These are phyloP conservation scores for Waltergamsia citrina DNA, from an alignment of 2,329 filamentous ascomycete genomes.

Conservation along the genomic window DNA sequence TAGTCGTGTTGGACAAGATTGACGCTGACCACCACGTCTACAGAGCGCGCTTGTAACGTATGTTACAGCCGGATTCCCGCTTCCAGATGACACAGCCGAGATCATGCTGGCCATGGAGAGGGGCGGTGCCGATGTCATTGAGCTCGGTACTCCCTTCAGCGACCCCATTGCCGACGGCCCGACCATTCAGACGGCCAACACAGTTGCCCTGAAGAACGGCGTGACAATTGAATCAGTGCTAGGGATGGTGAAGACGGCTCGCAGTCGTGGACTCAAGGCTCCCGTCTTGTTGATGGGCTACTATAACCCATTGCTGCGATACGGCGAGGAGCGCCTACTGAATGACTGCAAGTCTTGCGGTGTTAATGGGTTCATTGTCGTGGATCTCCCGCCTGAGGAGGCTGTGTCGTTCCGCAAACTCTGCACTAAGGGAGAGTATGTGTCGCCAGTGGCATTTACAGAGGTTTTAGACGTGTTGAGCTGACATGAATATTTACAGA, in stretches of 20 bases:
- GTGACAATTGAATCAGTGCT: conserved; percentile 75
- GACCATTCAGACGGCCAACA: conserved; percentile 94
- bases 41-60: conserved; percentile 87
- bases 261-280: conserved; percentile 65
- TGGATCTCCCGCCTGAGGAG: conserved; percentile 92
- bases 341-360: conserved; percentile 75
- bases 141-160: conserved; percentile 93
- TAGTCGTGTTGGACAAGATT: neutral
- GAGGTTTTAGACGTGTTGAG: no score
- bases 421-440: conserved; percentile 67
- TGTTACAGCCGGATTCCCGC: conserved; percentile 89
- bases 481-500: conserved; percentile 32
- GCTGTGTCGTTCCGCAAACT: conserved; percentile 83
- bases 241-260: conserved; percentile 73
- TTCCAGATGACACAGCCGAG: conserved; percentile 69
- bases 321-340: conserved; percentile 85
- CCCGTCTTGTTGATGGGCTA: conserved; percentile 97
- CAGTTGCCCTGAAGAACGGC: conserved; percentile 75
- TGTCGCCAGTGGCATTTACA: conserved; percentile 9
- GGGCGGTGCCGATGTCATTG: conserved; percentile 89
- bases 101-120: conserved; percentile 85
- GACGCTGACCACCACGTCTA: conserved; percentile 10
- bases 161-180: conserved; percentile 97
- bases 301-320: conserved; percentile 92
- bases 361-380: conserved; percentile 94